Evolutionary conservation across 495 filamentous ascomycete species (phyloP), one percentile per base, ranked within the genome.

Genomic region (Penicillium cataractarum): DNA sequence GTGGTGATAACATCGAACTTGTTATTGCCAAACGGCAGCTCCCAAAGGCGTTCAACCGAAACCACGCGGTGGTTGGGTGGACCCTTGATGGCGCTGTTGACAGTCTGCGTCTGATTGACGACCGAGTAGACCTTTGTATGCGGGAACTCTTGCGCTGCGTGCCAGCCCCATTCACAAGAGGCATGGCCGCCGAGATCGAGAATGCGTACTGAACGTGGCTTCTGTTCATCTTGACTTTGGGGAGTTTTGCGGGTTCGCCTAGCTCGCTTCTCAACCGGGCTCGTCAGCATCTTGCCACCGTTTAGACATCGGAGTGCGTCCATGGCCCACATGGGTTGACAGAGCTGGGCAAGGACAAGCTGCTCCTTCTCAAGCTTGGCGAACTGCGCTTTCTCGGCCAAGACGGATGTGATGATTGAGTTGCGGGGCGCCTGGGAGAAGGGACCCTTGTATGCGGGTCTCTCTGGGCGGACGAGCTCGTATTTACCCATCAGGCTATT

Each of bases 151-250:
- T 88, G 80, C 0, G 95, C 92, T 32, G 90, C 87, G 72, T 94
- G 87, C 95, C 95, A 99, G 29, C 90, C 96, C 95, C 95, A 99
- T 76, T 96, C 93, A 71, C 91, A 92, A 12, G 89, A 83, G 4
- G 87, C 84, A 70, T 92, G 89, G 44, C 95, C 95, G 22, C 91
- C 92, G 32, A 98, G 86, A 69, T 99, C 95, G 37, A 99, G 83
- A 51, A 98, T 90, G 32, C 92, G 81, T 4, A 79, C 19, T 6
- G 64, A 62, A 24, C 72, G 73, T 31, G 65, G 65, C n/a, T 48
- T 59, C 29, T 21, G 37, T 19, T 31, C 57, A 10, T 63, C 65
- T 42, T 40, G 61, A 32, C 21, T 12, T 27, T 49, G 59, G 22
- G 8, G 55, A 8, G 29, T 50, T 44, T 33, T 57, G 57, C 24